Percentiles rank a stretch among this genome's conserved stretches.
Conservation (phyloP, 192 early-diverging fungal genomes). For the Backusella sp. region DNA sequence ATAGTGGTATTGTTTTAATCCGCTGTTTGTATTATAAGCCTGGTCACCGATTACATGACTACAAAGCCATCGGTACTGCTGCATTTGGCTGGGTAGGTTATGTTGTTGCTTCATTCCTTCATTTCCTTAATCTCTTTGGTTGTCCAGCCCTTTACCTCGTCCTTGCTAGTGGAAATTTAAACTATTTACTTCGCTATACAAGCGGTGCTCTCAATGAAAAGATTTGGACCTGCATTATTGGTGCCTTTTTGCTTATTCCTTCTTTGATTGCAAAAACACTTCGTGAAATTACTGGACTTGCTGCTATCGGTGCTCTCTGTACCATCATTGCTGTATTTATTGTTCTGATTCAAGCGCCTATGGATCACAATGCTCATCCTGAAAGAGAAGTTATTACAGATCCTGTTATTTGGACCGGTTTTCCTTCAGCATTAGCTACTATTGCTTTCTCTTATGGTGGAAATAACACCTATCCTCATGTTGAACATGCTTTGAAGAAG, state of each 20-base stretch:
- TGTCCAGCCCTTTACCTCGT: conserved; percentile 71
- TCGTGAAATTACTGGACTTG: conserved; percentile 74
- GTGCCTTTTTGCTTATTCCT: conserved; percentile 68
- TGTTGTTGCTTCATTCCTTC: conserved; percentile 56
- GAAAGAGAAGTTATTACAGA: conserved; percentile 39
- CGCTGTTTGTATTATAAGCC: conserved; percentile 75
- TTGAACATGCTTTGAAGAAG: conserved; percentile 77
- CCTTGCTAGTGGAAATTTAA: conserved; percentile 70
- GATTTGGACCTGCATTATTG: conserved; percentile 66
- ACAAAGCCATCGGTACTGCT: conserved; percentile 67
- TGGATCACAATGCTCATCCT: conserved; percentile 41
- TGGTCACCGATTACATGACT: conserved; percentile 45
- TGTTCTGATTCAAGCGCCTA: conserved; percentile 61
- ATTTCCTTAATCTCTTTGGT: conserved; percentile 67
- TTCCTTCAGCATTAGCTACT: conserved; percentile 76
- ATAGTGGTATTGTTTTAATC: conserved; percentile 73
- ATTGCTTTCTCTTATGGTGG: conserved; percentile 87
- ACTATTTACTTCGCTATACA: conserved; percentile 48
- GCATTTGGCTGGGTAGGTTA: conserved; percentile 73
- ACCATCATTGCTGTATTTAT: conserved; percentile 74
- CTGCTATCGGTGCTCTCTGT: conserved; percentile 73
- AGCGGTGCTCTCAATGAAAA: conserved; percentile 17
- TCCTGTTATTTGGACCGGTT: conserved; percentile 60
- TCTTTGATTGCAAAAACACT: conserved; percentile 73
- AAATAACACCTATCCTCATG: conserved; percentile 81